These are phyloP conservation scores for Fusarium humuli DNA, from an alignment of 2,329 filamentous ascomycete species.

Conservation along the genomic window DNA sequence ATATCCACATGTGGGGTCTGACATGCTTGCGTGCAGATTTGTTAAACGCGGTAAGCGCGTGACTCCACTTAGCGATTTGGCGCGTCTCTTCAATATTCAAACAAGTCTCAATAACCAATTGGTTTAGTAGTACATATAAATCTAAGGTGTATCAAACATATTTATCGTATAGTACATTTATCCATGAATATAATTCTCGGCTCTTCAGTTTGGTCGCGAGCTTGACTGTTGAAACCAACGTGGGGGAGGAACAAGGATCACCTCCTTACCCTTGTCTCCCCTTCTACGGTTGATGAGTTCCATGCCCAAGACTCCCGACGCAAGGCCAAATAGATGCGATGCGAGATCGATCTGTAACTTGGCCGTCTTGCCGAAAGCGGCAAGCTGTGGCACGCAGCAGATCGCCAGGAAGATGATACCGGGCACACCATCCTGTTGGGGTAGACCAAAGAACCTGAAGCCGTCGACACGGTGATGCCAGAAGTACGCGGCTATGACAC, in stretches of 20 bases:
- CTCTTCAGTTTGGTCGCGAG: constrained; percentile 9
- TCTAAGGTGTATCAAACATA: constrained; percentile 34
- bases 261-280: constrained; percentile 30
- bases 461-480: constrained; percentile 68
- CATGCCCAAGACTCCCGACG: constrained; percentile 59
- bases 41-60: constrained; percentile 40
- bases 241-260: constrained; percentile 29
- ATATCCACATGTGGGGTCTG: constrained; percentile 10
- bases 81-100: background rate
- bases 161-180: constrained; percentile 36
- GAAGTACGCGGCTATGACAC: constrained; percentile 71
- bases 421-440: constrained; percentile 68
- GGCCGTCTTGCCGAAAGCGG: constrained; percentile 58
- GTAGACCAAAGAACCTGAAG: constrained; percentile 68
- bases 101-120: constrained; percentile 19
- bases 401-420: constrained; percentile 66
- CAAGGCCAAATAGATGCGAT: constrained; percentile 65
- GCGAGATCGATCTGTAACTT: constrained; percentile 61
- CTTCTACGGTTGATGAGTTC: constrained; percentile 47
- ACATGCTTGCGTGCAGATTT: background rate
- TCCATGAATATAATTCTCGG: background rate
- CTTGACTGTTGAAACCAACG: constrained; percentile 1
- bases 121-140: constrained; percentile 33
- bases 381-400: constrained; percentile 62
- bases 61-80: constrained; percentile 10